Evolutionary conservation across 202 grass and related monocot species (phyloP), one percentile per base, ranked within the genome.

Genomic region (Carex arenaria): DNA sequence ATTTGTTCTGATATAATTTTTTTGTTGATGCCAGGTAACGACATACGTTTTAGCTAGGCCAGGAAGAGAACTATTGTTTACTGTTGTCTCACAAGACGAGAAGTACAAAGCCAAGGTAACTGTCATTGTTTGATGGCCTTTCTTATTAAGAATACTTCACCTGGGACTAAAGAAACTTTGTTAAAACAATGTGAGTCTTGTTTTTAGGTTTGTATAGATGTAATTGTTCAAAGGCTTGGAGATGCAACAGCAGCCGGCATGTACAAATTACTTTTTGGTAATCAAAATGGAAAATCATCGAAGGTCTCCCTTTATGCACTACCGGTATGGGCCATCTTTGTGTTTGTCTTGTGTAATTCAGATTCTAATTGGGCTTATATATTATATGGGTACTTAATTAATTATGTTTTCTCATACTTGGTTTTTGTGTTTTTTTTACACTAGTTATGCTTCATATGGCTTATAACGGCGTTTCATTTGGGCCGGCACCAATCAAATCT

Each of bases 41-140:
- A 91, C 95, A 64, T 98, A 98, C 89, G 95, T 98, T 88, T 85
- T 98, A 70, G 91, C 88, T 42, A 98, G 95, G 80, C 95, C 95
- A 66, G 95, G 92, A 84, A 94, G 95, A 84, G 95, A 98, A 81
- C 81, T 98, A 18, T 72, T 98, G 54, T 94, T 94, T 75, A 98
- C 95, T 49, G 92, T 98, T 90, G 95, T 98, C 32, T 98, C 95
- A 73, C 89, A 86, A 61, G 92, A 94, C 73, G 95, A 98, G 55
- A 98, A 98, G 53, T 93, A 98, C 90, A 94, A 93, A 90, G 95
- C 95, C 3, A 98, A 98, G 92, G 95, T 97, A 89, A 82, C 47
- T 61, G 28, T 57, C 53, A 28, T 81, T 17, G 1, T 59, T 63
- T 38, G 40, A 3, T 8, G 52, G 54, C 40, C 15, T 78, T 79